These are phyloP conservation scores for Ophiostoma tasmaniense DNA, from an alignment of 2,329 filamentous ascomycete genomes.

Conservation along the genomic window DNA sequence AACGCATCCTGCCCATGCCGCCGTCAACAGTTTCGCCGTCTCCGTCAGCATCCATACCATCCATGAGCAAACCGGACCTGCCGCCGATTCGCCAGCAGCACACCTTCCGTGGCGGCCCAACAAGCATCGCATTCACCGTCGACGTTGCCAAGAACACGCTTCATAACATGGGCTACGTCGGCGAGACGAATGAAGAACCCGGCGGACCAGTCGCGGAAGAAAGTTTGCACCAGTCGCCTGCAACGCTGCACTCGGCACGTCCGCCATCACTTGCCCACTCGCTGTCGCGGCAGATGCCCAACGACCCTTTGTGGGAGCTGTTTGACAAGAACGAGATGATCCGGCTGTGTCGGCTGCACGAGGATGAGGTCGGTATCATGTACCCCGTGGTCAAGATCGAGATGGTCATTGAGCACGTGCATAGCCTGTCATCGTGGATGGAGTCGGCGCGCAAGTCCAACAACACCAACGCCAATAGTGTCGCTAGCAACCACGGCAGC, in stretches of 20 bases:
- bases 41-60: slow-evolving; percentile 36
- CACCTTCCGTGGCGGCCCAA: slow-evolving; percentile 66
- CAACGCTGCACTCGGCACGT: slow-evolving; percentile 23
- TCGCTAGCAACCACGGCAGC: background rate
- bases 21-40: slow-evolving; percentile 33
- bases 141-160: slow-evolving; percentile 81
- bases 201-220: slow-evolving; percentile 32
- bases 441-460: slow-evolving; percentile 23
- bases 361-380: slow-evolving; percentile 88
- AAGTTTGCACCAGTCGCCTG: slow-evolving; percentile 29
- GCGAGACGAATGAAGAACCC: slow-evolving; percentile 51
- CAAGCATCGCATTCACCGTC: slow-evolving; percentile 75
- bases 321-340: slow-evolving; percentile 72
- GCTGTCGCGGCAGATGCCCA: slow-evolving; percentile 20
- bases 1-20: slow-evolving; percentile 32
- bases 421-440: slow-evolving; percentile 58
- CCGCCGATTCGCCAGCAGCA: slow-evolving; percentile 43
- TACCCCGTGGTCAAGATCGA: slow-evolving; percentile 77
- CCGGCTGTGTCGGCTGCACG: slow-evolving; percentile 68
- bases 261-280: slow-evolving; percentile 30
- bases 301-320: slow-evolving; percentile 67
- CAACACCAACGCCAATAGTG: background rate
- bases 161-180: slow-evolving; percentile 79
- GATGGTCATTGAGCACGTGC: slow-evolving; percentile 60
- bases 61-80: slow-evolving; percentile 37